phyloP scores from a whole-genome alignment of 306 rosid species.

The Cucurbita pepo region DNA sequence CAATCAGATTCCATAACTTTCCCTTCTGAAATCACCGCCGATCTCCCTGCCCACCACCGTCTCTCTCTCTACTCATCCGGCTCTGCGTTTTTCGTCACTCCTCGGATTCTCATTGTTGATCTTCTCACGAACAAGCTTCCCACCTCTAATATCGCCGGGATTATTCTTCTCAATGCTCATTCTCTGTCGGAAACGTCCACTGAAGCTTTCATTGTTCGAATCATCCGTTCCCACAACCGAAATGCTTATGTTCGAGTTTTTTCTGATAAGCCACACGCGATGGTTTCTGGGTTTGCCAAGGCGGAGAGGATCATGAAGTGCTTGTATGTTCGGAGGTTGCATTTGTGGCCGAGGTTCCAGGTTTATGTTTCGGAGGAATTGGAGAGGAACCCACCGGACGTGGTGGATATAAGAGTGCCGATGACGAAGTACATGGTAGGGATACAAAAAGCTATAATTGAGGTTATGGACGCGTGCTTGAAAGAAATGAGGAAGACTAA shows the following conservation, averaged over 20 bases:
- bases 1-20: slow-evolving; percentile 21
- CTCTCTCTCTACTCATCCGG: slow-evolving; percentile 67
- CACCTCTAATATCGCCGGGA: slow-evolving; percentile 40
- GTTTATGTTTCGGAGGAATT: slow-evolving; percentile 61
- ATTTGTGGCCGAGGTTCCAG: slow-evolving; percentile 89
- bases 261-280: slow-evolving; percentile 70
- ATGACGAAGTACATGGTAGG: slow-evolving; percentile 68
- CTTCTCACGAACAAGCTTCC: slow-evolving; percentile 50
- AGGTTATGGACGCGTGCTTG: slow-evolving; percentile 91
- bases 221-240: slow-evolving; percentile 46
- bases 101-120: slow-evolving; percentile 83
- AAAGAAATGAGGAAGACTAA: slow-evolving; percentile 96
- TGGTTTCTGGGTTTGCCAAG: slow-evolving; percentile 85
- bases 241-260: slow-evolving; percentile 54
- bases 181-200: slow-evolving; percentile 67
- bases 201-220: slow-evolving; percentile 72
- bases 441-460: slow-evolving; percentile 67
- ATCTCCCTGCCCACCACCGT: slow-evolving; percentile 57
- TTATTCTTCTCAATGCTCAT: slow-evolving; percentile 52
- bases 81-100: slow-evolving; percentile 54
- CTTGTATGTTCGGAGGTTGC: slow-evolving; percentile 35
- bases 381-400: slow-evolving; percentile 67
- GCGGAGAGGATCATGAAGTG: slow-evolving; percentile 65
- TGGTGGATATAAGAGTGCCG: slow-evolving; percentile 72
- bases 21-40: slow-evolving; percentile 69